These are phyloP conservation scores for Dipteronia sinensis DNA, from an alignment of 345 rosid species.

Conservation along the genomic window DNA sequence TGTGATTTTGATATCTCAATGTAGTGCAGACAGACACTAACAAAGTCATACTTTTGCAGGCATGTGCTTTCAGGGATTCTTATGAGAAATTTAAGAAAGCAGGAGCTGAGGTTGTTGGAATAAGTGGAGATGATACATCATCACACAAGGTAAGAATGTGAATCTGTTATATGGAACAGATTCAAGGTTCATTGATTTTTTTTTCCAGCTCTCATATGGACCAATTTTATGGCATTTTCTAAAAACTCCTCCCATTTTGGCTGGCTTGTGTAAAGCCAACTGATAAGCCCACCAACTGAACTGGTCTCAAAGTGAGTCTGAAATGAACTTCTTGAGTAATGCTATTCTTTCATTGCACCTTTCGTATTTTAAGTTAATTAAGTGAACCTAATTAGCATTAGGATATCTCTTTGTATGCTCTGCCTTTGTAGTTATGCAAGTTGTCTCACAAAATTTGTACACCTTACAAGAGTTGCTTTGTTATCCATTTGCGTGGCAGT, in stretches of 20 bases:
- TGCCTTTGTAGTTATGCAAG: background rate
- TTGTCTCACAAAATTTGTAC: background rate
- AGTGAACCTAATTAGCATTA: conserved; percentile 8
- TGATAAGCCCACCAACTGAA: background rate
- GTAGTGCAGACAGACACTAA: conserved; percentile 20
- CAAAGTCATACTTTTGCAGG: conserved; percentile 39
- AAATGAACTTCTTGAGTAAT: background rate
- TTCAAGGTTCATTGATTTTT: background rate
- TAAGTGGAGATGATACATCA: conserved; percentile 81
- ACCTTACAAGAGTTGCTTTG: background rate
- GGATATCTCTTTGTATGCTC: background rate
- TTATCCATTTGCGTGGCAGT: background rate
- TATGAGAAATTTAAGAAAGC: conserved; percentile 98
- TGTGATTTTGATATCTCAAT: background rate
- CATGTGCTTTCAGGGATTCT: conserved; percentile 86
- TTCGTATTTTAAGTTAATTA: background rate
- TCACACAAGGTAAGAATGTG: conserved; percentile 75
- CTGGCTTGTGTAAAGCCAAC: background rate
- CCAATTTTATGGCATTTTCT: background rate
- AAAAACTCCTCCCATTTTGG: background rate
- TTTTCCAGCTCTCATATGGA: no score
- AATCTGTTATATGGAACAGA: background rate
- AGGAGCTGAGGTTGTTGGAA: conserved; percentile 92
- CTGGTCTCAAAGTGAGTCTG: background rate
- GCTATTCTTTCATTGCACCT: background rate